Conservation (phyloP, 2,329 filamentous ascomycete species). For the Aspergillus uvarum region DNA sequence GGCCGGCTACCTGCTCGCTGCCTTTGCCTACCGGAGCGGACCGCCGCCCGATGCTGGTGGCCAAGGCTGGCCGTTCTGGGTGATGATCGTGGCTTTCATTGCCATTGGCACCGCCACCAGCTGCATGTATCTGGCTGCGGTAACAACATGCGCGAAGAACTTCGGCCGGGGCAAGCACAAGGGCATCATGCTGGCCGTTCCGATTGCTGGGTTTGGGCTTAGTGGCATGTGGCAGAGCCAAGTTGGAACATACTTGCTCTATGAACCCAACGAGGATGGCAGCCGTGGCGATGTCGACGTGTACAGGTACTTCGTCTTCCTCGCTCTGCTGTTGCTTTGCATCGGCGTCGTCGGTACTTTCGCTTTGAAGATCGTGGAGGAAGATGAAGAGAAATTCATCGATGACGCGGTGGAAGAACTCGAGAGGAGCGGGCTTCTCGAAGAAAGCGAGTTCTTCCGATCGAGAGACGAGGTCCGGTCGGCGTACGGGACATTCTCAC, state of each 20-base stretch:
- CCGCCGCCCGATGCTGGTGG: conserved; percentile 53
- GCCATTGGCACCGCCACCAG: conserved; percentile 80
- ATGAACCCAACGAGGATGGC: conserved; percentile 66
- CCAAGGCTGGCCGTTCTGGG: conserved; percentile 68
- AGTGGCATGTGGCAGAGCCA: conserved; percentile 97
- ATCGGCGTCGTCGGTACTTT: conserved; percentile 74
- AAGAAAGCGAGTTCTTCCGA: conserved; percentile 69
- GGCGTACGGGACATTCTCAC: conserved; percentile 46
- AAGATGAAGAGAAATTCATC: conserved; percentile 74
- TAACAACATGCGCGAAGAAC: conserved; percentile 98
- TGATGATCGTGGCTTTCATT: conserved; percentile 85
- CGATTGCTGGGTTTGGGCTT: conserved; percentile 88
- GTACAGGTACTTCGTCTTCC: conserved; percentile 83
- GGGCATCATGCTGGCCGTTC: conserved; percentile 82
- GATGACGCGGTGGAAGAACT: conserved; percentile 86
- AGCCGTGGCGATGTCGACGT: conserved; percentile 65
- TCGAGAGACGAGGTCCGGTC: conserved; percentile 49
- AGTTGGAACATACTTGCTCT: conserved; percentile 74
- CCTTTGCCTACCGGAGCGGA: conserved; percentile 68
- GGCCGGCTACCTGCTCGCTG: conserved; percentile 78
- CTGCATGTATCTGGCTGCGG: conserved; percentile 82
- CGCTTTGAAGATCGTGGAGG: conserved; percentile 74
- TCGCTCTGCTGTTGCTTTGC: conserved; percentile 67
- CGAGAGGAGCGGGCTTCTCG: conserved; percentile 79
- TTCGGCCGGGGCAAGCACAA: conserved; percentile 87